phyloP scores from a whole-genome alignment of 306 rosid species.

The Hippophae tibetana region DNA sequence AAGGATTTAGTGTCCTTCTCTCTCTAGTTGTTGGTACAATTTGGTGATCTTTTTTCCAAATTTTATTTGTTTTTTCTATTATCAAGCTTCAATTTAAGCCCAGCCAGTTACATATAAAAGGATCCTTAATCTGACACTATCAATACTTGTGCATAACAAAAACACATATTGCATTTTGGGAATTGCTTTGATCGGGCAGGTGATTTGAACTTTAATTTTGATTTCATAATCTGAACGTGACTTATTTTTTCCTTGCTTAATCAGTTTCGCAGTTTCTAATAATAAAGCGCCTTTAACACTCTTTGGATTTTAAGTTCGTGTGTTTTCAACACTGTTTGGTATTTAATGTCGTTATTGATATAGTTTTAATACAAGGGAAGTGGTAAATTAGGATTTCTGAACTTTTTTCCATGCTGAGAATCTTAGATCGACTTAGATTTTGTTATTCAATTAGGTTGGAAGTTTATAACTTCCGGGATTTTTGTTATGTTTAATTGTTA shows the following conservation, averaged over 20 bases:
- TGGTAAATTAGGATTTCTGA: too few species aligned
- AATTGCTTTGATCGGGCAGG: constrained; percentile 9
- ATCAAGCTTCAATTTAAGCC: neutral
- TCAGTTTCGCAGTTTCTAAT: neutral
- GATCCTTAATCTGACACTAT: neutral
- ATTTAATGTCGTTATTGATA: too few species aligned
- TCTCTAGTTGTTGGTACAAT: constrained; percentile 21
- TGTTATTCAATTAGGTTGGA: neutral
- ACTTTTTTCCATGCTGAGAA: too few species aligned
- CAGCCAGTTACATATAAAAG: constrained; percentile 14
- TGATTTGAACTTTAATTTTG: constrained; percentile 1
- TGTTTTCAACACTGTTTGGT: neutral
- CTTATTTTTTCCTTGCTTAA: neutral
- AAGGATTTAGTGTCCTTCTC: constrained; percentile 9
- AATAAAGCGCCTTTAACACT: too few species aligned
- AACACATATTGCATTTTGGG: neutral
- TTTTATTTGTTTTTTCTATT: neutral
- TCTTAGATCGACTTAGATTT: too few species aligned
- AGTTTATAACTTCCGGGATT: neutral
- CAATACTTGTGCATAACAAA: constrained; percentile 9
- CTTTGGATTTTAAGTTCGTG: neutral
- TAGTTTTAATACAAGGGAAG: too few species aligned
- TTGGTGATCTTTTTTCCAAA: constrained; percentile 11
- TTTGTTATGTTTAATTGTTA: neutral
- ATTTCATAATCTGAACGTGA: neutral